Evolutionary conservation across 495 filamentous ascomycete genomes (phyloP).

Genomic region (Hypoxylon lienhwacheense): DNA sequence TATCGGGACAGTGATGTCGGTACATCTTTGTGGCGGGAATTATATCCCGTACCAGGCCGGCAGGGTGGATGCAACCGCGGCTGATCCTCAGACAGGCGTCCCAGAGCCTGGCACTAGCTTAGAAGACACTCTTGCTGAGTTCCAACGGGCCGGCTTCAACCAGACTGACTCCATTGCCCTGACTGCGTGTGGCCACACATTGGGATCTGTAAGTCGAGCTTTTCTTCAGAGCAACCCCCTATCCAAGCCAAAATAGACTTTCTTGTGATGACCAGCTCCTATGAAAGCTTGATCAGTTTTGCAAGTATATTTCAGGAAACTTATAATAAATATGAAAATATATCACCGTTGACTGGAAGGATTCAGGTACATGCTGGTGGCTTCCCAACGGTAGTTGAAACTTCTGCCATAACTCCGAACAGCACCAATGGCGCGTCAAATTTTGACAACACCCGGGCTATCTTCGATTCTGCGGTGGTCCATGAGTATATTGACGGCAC

Average conservation of each 20-base stretch:
- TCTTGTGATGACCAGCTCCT: too few relatives aligned
- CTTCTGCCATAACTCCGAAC: constrained; percentile 27
- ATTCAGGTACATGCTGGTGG: constrained; percentile 42
- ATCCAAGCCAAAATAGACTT: too few relatives aligned
- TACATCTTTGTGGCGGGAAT: constrained; percentile 52
- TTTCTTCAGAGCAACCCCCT: too few relatives aligned
- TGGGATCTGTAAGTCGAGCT: constrained; percentile 44
- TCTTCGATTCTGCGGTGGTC: constrained; percentile 48
- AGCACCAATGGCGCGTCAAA: constrained; percentile 42
- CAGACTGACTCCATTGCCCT: constrained; percentile 51
- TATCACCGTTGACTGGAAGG: constrained; percentile 36
- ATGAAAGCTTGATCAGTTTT: too few relatives aligned
- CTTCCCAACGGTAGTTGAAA: constrained; percentile 30
- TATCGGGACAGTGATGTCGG: constrained; percentile 49
- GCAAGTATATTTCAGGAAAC: too few relatives aligned
- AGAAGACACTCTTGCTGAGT: constrained; percentile 47
- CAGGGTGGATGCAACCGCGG: constrained; percentile 50
- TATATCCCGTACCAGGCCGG: constrained; percentile 51
- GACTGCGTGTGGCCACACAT: constrained; percentile 56
- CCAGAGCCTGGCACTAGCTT: constrained; percentile 51
- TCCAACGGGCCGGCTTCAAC: constrained; percentile 48
- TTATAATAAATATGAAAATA: too few relatives aligned
- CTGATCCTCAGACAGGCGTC: constrained; percentile 47
- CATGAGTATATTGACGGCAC: constrained; percentile 48
- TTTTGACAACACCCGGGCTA: constrained; percentile 42